Base-by-base conservation (phyloP, 192 early-diverging fungal genomes). In the Backusella mclennaniae region DNA sequence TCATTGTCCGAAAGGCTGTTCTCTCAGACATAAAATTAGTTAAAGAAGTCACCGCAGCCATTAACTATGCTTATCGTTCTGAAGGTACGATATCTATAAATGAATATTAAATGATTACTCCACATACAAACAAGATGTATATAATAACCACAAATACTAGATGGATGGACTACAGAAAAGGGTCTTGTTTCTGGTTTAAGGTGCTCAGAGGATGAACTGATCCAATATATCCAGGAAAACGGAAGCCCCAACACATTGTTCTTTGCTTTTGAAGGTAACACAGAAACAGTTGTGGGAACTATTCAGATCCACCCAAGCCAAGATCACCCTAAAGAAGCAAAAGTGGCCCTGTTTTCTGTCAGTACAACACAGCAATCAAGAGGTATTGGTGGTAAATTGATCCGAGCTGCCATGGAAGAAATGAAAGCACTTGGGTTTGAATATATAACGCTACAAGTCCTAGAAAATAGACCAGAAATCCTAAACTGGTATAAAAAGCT, bases 91-190 rank as follows among this genome's bases (percentile, higher is more conserved):
- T 33, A 69, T 69, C 1, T 33, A 31, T 4, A 36, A 7, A 1
- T 19, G 19, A 42, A 29, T 49, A 8, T 21, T n/a, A 2, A 14
- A 66, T 35, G 31, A 31, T 29, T 63, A 63, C 4, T 63, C 26
- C 2, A 26, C 12, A 44, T 44, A 4, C 46, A 63, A 63, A 26
- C 23, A 26, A 53, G 6, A 53, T 23, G 8, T 8, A 29, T 63
- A 29, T 29, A 29, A 11, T 14, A 63, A 23, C 3, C 26, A 66
- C 3, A 52, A 2, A 19, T 38, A 29, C 11, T 31, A 73, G 86
- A 79, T 35, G 84, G 84, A 12, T 87, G 86, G 86, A 87, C 86
- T 38, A 84, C 82, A 14, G 86, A 87, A 53, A 77, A 79, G 2
- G 78, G 82, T 19, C 41, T 87, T 11, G 84, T 87, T 8, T 67